These are phyloP conservation scores for Chalara sp. DNA, from an alignment of 2,329 filamentous ascomycete genomes.

Conservation along the genomic window DNA sequence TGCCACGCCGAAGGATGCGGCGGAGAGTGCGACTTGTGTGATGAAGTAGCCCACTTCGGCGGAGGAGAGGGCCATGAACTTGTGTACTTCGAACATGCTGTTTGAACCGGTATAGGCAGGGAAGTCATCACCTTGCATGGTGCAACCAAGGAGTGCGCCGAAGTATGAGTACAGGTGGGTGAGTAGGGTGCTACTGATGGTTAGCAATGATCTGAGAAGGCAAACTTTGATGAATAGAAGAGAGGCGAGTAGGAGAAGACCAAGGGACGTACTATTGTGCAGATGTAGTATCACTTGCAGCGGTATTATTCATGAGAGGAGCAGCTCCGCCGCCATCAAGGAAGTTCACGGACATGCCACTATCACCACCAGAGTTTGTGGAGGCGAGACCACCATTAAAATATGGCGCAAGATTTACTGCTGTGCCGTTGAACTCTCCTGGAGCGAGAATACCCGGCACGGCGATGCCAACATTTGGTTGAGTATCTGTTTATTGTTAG, in stretches of 20 bases:
- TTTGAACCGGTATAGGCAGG: constrained; percentile 39
- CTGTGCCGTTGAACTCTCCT: constrained; percentile 40
- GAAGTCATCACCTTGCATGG: constrained; percentile 40
- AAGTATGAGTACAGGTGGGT: constrained; percentile 59
- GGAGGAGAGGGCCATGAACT: constrained; percentile 50
- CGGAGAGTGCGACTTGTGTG: constrained; percentile 48
- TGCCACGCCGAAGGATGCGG: constrained; percentile 52
- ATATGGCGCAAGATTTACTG: constrained; percentile 52
- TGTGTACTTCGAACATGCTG: constrained; percentile 48
- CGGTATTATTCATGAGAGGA: constrained; percentile 47
- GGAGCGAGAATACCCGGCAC: constrained; percentile 52
- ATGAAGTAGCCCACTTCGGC: constrained; percentile 53
- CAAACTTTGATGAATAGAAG: too few species aligned
- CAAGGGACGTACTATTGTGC: constrained; percentile 45
- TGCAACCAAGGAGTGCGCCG: constrained; percentile 50
- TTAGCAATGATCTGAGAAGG: constrained; percentile 4
- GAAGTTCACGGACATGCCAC: constrained; percentile 48
- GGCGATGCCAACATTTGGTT: constrained; percentile 42
- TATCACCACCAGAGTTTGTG: constrained; percentile 41
- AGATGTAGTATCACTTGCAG: constrained; percentile 41
- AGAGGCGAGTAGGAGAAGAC: not conserved
- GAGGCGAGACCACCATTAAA: constrained; percentile 49
- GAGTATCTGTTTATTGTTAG: constrained; percentile 34
- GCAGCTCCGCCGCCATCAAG: constrained; percentile 52
- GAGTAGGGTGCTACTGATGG: constrained; percentile 36